Conservation (phyloP, 164 flowering plant species). For the Tetracentron sinense region DNA sequence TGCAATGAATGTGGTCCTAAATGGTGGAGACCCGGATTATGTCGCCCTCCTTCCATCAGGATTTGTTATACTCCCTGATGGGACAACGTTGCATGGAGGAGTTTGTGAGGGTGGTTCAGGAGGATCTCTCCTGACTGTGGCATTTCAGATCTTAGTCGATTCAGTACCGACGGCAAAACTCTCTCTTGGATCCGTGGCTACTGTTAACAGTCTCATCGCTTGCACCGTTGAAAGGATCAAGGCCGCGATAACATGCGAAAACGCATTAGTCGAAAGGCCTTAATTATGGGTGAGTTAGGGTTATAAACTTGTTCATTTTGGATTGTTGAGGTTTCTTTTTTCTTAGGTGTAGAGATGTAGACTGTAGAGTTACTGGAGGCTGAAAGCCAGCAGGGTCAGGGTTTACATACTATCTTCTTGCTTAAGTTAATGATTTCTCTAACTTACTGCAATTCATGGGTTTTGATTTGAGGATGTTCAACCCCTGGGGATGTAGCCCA, state of each 20-base stretch:
- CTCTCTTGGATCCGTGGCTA: constrained; percentile 78
- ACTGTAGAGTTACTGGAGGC: neutral
- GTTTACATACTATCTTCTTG: no score
- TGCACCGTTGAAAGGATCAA: constrained; percentile 86
- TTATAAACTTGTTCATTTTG: neutral
- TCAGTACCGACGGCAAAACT: constrained; percentile 84
- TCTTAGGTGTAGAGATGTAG: neutral
- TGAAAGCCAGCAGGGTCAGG: no score
- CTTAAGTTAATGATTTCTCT: no score
- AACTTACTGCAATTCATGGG: no score
- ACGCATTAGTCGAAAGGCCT: constrained; percentile 20
- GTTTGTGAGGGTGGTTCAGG: constrained; percentile 46
- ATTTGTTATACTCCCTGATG: constrained; percentile 87
- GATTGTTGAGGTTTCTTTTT: neutral
- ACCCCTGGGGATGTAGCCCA: no score
- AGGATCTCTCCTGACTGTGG: constrained; percentile 81
- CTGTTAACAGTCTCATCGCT: constrained; percentile 78
- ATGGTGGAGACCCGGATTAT: constrained; percentile 88
- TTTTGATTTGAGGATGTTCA: no score
- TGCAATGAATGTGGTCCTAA: constrained; percentile 82
- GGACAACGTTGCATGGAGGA: constrained; percentile 26
- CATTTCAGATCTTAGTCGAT: constrained; percentile 84
- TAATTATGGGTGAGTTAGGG: constrained; percentile 7
- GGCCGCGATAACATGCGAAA: constrained; percentile 52
- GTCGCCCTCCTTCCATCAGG: constrained; percentile 96